Evolutionary conservation across 2,329 filamentous ascomycete genomes (phyloP).

Genomic region (Sporothrix brunneoviolacea): DNA sequence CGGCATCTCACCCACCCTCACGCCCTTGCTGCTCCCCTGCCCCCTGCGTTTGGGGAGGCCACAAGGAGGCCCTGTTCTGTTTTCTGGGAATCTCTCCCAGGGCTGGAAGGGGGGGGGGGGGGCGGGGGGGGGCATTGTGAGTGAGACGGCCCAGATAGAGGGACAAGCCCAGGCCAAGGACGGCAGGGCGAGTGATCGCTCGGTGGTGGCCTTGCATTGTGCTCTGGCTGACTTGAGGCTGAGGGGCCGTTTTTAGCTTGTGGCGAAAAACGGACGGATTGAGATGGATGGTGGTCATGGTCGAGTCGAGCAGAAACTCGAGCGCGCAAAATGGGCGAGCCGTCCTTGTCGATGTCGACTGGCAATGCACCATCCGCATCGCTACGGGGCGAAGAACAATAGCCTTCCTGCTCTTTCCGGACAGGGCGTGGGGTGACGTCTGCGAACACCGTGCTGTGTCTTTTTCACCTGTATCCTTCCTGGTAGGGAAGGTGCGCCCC

Average conservation of each 20-base stretch:
- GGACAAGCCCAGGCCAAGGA: neutral
- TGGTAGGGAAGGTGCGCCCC: slow-evolving; percentile 10
- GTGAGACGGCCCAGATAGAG: neutral
- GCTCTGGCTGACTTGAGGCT: slow-evolving; percentile 4
- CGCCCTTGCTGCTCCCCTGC: no score
- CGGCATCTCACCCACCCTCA: no score
- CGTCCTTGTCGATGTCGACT: no score
- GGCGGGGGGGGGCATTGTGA: no score
- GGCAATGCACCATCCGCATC: no score
- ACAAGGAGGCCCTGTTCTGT: no score
- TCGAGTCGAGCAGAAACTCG: neutral
- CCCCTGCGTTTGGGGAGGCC: no score
- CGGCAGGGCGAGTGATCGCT: slow-evolving; percentile 2
- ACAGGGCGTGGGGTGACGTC: no score
- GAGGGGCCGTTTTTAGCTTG: slow-evolving; percentile 9
- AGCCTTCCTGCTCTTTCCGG: neutral
- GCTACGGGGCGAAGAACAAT: no score
- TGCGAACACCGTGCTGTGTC: neutral
- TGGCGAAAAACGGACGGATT: slow-evolving; percentile 1
- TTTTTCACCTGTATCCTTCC: neutral
- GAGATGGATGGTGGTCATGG: slow-evolving; percentile 2
- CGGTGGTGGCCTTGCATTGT: neutral
- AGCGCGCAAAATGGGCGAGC: neutral
- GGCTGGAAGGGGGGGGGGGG: no score
- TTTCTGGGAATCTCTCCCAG: no score